Conservation (phyloP, 257 asterid genomes). For the Gentiana dahurica region DNA sequence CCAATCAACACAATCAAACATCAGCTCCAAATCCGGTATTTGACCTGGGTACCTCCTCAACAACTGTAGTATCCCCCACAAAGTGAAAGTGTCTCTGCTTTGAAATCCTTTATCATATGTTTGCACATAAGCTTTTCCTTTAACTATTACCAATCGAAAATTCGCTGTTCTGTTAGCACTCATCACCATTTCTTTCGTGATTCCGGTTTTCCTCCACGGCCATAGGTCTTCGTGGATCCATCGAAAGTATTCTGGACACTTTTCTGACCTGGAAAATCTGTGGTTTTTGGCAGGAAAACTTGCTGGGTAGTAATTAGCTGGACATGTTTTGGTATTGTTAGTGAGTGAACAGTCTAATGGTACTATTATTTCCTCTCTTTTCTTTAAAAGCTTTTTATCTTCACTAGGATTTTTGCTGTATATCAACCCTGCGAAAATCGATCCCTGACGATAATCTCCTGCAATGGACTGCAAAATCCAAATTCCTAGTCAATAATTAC, state of each 20-base stretch:
- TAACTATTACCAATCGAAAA: constrained; percentile 23
- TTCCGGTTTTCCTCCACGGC: constrained; percentile 40
- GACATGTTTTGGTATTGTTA: constrained; percentile 15
- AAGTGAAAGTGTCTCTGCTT: constrained; percentile 27
- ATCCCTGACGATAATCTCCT: constrained; percentile 21
- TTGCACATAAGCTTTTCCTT: constrained; percentile 27
- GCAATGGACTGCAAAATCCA: constrained; percentile 27
- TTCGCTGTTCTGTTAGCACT: constrained; percentile 21
- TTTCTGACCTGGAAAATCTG: constrained; percentile 2
- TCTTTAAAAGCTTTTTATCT: background rate
- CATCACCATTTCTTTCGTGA: constrained; percentile 25
- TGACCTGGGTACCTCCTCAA: constrained; percentile 30
- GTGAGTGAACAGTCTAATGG: constrained; percentile 29
- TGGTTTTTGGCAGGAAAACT: constrained; percentile 5
- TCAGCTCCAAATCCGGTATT: constrained; percentile 33
- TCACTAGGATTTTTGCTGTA: background rate
- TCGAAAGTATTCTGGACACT: constrained; percentile 36
- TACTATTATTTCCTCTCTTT: constrained; percentile 10
- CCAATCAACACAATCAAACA: constrained; percentile 35
- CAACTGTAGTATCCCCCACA: constrained; percentile 36
- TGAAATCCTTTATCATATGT: constrained; percentile 19
- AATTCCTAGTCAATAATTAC: background rate
- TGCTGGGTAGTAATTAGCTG: constrained; percentile 29
- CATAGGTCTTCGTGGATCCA: constrained; percentile 31
- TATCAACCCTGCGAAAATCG: constrained; percentile 17